Evolutionary conservation across 345 rosid genomes (phyloP).

Genomic region (Heritiera fomes): DNA sequence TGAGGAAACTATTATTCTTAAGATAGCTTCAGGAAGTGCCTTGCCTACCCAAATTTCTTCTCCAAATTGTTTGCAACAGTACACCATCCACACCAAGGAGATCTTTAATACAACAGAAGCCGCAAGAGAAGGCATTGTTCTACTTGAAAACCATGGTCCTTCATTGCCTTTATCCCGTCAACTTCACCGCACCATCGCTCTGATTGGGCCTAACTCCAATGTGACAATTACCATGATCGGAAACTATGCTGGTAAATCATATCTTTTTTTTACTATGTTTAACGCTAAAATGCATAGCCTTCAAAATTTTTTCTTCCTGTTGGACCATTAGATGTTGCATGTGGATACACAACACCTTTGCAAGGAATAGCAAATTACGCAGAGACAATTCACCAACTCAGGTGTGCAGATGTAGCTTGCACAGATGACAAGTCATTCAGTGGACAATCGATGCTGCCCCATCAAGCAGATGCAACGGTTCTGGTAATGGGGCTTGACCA

Average conservation of each 20-base stretch:
- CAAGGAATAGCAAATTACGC: slow-evolving; percentile 62
- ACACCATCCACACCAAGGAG: no score
- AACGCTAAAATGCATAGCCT: background rate
- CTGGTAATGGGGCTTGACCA: slow-evolving; percentile 92
- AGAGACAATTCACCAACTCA: slow-evolving; percentile 47
- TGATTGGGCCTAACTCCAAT: slow-evolving; percentile 80
- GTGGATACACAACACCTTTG: slow-evolving; percentile 69
- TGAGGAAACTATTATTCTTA: no score
- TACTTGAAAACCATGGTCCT: slow-evolving; percentile 62
- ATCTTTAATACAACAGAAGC: slow-evolving; percentile 29
- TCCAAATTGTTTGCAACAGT: no score
- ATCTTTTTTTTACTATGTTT: background rate
- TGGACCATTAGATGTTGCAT: slow-evolving; percentile 50
- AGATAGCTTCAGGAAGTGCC: no score
- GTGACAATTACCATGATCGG: slow-evolving; percentile 87
- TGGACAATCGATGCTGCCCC: slow-evolving; percentile 51
- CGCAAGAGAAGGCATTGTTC: slow-evolving; percentile 87
- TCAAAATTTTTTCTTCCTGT: background rate
- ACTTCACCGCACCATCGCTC: slow-evolving; percentile 61
- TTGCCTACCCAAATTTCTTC: no score
- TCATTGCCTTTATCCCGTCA: slow-evolving; percentile 60
- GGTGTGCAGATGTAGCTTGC: slow-evolving; percentile 73
- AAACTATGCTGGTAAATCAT: slow-evolving; percentile 72
- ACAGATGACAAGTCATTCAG: slow-evolving; percentile 45
- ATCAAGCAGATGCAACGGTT: slow-evolving; percentile 65